Evolutionary conservation across 208 protist genomes (phyloP), one percentile per base, ranked within the genome.

Genomic region (Crithidia mellificae): DNA sequence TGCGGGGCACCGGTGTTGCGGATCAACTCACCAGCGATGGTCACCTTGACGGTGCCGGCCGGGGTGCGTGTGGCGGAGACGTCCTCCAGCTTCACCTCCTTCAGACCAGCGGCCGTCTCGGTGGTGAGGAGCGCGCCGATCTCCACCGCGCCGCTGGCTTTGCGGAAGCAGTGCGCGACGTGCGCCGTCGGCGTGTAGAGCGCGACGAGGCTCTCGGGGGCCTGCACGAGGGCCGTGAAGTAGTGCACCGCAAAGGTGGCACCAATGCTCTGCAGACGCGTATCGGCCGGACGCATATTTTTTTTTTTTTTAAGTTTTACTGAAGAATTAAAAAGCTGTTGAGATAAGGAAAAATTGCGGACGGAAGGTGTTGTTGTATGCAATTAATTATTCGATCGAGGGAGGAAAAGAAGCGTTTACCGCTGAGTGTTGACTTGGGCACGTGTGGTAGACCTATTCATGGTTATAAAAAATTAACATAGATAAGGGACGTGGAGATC

Each of bases 171-270:
- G 70, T 93, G 85, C 17, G 80, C 43, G 44, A 84, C 73, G 44
- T 63, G 27, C 14, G 84, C 85, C 11, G 76, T 68, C 24, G 71
- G 64, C 15, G 51, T 55, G 80, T 95, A 93, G 49, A 87, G 87
- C 17, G 15, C 47, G 0, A 63, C 22, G 29, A 95, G 74, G 11
- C 50, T 57, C 53, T 63, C 61, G 1, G 84, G 83, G n/a, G 53
- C 24, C 64, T 87, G 49, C 59, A 90, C 80, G 12, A 95, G 68
- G 15, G 63, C 41, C 19, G 76, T 87, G 78, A 90, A 92, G 77
- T 92, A 95, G 47, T 77, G 78, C 44, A 63, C 61, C 27, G 82
- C 80, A 50, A 95, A 95, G 63, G 72, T 90, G 8, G 75, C 87
- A 12, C 75, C 86, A 34, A 95, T 61, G 62, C 67, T 72, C 43